Conservation (phyloP, 441 rosid species). For the Capsella rubella region DNA sequence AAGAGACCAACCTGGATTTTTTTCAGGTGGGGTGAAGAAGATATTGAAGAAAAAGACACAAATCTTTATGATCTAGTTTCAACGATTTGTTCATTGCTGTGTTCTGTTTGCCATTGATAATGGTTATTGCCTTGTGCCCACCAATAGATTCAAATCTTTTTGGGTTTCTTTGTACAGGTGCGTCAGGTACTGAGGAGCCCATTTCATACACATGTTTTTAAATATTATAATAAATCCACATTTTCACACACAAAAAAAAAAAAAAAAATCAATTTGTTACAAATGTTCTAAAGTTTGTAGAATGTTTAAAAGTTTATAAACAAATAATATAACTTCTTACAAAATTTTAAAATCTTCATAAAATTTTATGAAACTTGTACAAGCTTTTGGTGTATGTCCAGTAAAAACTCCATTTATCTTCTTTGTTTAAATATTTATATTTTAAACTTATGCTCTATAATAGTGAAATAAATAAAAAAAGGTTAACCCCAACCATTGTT, state of each 20-base stretch:
- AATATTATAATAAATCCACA: not conserved
- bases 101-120: slow-evolving; percentile 43
- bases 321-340: no score
- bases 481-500: not conserved
- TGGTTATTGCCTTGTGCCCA: slow-evolving; percentile 44
- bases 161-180: slow-evolving; percentile 44
- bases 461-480: no score
- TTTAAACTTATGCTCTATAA: no score
- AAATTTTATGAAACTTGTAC: no score
- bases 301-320: no score
- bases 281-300: no score
- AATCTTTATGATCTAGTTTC: slow-evolving; percentile 52
- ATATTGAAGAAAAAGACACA: slow-evolving; percentile 56
- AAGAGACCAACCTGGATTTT: slow-evolving; percentile 45
- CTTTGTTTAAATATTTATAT: no score
- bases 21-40: slow-evolving; percentile 49
- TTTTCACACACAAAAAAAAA: no score
- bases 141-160: slow-evolving; percentile 44
- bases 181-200: slow-evolving; percentile 29
- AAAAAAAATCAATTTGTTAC: no score
- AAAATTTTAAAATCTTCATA: no score
- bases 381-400: no score
- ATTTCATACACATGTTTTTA: slow-evolving; percentile 5
- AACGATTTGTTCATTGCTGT: slow-evolving; percentile 41
- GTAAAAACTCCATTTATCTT: no score